These are phyloP conservation scores for Deuterostichococcus epilithicus DNA, from an alignment of 139 green algal species.

Conservation along the genomic window DNA sequence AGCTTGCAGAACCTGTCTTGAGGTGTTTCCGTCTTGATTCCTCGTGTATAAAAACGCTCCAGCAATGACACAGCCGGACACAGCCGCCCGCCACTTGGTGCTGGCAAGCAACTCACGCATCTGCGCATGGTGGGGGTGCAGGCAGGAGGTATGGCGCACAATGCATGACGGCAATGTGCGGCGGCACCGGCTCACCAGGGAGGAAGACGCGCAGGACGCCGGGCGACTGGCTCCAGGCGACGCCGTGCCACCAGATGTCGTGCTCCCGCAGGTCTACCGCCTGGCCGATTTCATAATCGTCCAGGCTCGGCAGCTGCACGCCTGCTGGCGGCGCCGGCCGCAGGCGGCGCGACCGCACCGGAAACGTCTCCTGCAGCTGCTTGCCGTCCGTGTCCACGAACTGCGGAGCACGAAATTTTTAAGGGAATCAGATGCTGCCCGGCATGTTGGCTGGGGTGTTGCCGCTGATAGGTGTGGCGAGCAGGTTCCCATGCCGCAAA, in stretches of 20 bases:
- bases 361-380: background rate
- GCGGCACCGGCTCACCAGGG: conserved; percentile 4
- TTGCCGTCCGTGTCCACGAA: background rate
- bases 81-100: background rate
- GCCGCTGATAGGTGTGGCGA: no score
- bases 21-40: background rate
- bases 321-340: background rate
- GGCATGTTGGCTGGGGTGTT: background rate
- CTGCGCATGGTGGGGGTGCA: background rate
- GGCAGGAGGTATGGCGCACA: background rate
- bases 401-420: background rate
- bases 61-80: background rate
- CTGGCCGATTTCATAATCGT: conserved; percentile 15
- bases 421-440: background rate
- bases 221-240: background rate
- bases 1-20: background rate
- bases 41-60: background rate
- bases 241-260: conserved; percentile 30
- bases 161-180: background rate
- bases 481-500: no score
- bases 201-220: conserved; percentile 21
- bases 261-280: conserved; percentile 21
- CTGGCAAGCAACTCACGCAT: background rate
- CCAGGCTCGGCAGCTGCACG: background rate
- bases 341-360: background rate